Evolutionary conservation across 2,329 filamentous ascomycete genomes (phyloP), one percentile per base, ranked within the genome.

Genomic region (Fusarium sterilihyphosum): DNA sequence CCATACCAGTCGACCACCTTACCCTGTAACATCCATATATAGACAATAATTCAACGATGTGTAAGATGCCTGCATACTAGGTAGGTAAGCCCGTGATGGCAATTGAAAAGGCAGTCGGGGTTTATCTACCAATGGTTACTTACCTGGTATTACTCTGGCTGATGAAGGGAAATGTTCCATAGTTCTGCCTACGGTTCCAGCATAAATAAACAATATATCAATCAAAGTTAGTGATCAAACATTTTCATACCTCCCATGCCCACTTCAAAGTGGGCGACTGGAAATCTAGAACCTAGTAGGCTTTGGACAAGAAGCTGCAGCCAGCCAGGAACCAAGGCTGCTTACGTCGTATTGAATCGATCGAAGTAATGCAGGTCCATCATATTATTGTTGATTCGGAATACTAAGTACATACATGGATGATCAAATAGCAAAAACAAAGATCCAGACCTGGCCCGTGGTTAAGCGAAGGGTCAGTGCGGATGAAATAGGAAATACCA

Each of bases 361-460:
- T 50, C 29, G 43, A 20, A 62, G 50, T 46, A 57, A 68, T 65
- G 71, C 71, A 74, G 67, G 67, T 38, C 50, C 43, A 61, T 56
- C 46, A 38, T 44, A 22, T 33, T 44, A 72, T 37, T 70, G 64
- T 37, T 70, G 64, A 63, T 41, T 58, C 47, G 40, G 22, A 71
- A 49, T 20, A 60, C 38, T 38, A 46, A 35, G 29, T n/a, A 52
- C 29, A 52, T 14, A 10, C 31, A 52, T 37, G n/a, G 35, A 33
- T 58, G 26, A 60, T 54, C 26, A 20, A 49, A 40, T 58, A 54
- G 41, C 33, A 40, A 70, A 61, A 24, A 49, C 59, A 70, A 37
- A 70, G 46, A 49, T 52, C 40, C n/a, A 70, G 35, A 35, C 49
- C 57, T 54, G 60, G 66, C 37, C 66, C 47, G 38, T 70, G 53